Percentiles rank a stretch among this genome's conserved stretches.
Conservation (phyloP, 2,329 filamentous ascomycete species). For the Thielaviopsis populi region DNA sequence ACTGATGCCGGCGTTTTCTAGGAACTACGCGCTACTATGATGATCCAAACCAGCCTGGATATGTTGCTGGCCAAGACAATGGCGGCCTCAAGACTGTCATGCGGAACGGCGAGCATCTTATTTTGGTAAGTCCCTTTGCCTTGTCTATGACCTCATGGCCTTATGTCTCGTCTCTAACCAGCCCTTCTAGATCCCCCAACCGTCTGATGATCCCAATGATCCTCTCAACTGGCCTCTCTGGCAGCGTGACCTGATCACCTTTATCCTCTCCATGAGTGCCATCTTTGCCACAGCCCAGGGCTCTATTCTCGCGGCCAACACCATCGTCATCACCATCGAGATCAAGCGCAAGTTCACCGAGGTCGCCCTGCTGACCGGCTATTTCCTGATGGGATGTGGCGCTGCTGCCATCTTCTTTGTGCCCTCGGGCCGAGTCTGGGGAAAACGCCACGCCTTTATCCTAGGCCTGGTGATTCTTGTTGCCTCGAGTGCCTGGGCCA, state of each 20-base stretch:
- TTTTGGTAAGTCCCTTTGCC: slow-evolving; percentile 43
- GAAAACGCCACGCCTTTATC: slow-evolving; percentile 78
- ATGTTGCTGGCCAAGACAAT: slow-evolving; percentile 26
- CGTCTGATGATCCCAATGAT: slow-evolving; percentile 81
- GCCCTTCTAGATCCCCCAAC: slow-evolving; percentile 49
- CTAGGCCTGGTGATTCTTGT: slow-evolving; percentile 62
- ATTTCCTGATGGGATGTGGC: slow-evolving; percentile 71
- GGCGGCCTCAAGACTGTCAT: slow-evolving; percentile 52
- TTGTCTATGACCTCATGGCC: neutral
- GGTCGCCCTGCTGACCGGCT: slow-evolving; percentile 71
- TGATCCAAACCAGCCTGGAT: slow-evolving; percentile 35
- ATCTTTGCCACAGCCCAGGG: slow-evolving; percentile 75
- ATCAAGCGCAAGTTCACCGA: slow-evolving; percentile 55
- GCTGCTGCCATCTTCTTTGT: slow-evolving; percentile 74
- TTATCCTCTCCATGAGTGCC: slow-evolving; percentile 61
- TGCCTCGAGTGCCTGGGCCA: slow-evolving; percentile 63
- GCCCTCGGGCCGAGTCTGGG: slow-evolving; percentile 77
- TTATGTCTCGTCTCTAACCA: neutral
- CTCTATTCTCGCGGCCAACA: slow-evolving; percentile 78
- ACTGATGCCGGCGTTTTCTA: slow-evolving; percentile 20
- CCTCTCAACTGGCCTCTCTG: slow-evolving; percentile 75
- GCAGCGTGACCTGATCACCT: slow-evolving; percentile 67
- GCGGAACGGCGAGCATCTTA: slow-evolving; percentile 51
- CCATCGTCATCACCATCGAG: slow-evolving; percentile 56
- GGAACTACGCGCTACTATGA: slow-evolving; percentile 52